Evolutionary conservation across 192 early-diverging fungal genomes (phyloP).

Genomic region (Coemansia sp.): DNA sequence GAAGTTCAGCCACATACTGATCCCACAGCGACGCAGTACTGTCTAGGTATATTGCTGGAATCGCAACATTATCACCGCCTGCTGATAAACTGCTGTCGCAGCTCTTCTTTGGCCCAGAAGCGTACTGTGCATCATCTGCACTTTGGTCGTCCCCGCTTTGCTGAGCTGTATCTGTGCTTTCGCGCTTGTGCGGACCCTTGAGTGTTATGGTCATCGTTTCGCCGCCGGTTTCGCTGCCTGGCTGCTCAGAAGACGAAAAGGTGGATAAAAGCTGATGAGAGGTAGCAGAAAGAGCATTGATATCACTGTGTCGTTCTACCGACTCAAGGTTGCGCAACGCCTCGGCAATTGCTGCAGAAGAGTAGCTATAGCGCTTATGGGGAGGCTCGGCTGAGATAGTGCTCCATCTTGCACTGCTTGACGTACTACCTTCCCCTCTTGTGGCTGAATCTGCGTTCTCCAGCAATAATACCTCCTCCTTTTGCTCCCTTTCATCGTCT

Average conservation of each 20-base stretch:
- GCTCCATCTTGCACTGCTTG: constrained; percentile 39
- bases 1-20: constrained; percentile 50
- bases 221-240: constrained; percentile 16
- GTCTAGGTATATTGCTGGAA: constrained; percentile 49
- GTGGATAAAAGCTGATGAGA: neutral
- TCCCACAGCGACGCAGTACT: constrained; percentile 51
- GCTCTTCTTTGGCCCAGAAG: neutral
- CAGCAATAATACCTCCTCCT: neutral
- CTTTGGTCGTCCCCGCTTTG: constrained; percentile 5
- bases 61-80: constrained; percentile 21
- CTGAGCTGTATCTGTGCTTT: neutral
- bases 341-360: constrained; percentile 42
- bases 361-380: constrained; percentile 49
- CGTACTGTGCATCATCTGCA: neutral
- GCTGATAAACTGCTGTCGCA: constrained; percentile 1
- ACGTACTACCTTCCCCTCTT: constrained; percentile 13
- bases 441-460: neutral
- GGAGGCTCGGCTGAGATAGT: constrained; percentile 30
- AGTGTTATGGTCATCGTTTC: constrained; percentile 53
- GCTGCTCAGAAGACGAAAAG: neutral
- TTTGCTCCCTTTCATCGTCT: neutral
- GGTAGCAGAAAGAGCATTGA: constrained; percentile 11
- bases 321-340: constrained; percentile 35
- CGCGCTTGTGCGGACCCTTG: constrained; percentile 35
- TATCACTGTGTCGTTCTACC: constrained; percentile 4